phyloP scores from a whole-genome alignment of 2,329 filamentous ascomycete genomes.

The Cercospora berteroae region DNA sequence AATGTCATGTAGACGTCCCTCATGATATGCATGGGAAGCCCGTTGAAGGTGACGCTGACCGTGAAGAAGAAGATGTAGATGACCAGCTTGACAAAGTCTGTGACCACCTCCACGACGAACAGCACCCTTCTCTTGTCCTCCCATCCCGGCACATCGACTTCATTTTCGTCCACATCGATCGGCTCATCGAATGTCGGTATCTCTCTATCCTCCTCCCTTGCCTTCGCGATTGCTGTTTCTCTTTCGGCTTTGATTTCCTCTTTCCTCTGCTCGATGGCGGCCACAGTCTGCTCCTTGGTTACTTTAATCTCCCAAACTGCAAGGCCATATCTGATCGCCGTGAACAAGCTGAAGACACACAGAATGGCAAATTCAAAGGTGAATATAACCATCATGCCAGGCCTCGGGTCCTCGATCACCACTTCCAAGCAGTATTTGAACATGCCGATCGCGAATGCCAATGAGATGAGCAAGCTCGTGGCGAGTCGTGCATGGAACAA shows the following conservation, averaged over 20 bases:
- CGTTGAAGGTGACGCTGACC: conserved; percentile 90
- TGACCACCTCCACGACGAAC: conserved; percentile 73
- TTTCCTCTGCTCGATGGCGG: conserved; percentile 66
- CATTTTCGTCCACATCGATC: conserved; percentile 79
- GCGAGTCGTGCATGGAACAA: conserved; percentile 83
- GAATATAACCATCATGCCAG: conserved; percentile 99
- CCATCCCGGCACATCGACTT: conserved; percentile 94
- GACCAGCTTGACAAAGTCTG: conserved; percentile 85
- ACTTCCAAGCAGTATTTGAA: conserved; percentile 77
- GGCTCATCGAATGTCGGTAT: conserved; percentile 60
- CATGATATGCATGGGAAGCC: conserved; percentile 93
- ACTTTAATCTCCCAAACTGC: conserved; percentile 76
- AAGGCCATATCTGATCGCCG: conserved; percentile 72
- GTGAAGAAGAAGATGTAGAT: conserved; percentile 92
- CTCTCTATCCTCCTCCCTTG: conserved; percentile 35
- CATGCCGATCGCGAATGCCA: conserved; percentile 76
- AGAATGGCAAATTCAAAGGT: conserved; percentile 95
- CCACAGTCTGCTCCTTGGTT: conserved; percentile 68
- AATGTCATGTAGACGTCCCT: conserved; percentile 92
- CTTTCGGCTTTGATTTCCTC: conserved; percentile 59
- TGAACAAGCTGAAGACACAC: conserved; percentile 75
- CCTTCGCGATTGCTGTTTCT: conserved; percentile 44
- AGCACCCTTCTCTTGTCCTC: conserved; percentile 93
- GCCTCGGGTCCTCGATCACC: conserved; percentile 82
- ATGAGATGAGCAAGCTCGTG: conserved; percentile 73